Base-by-base conservation (phyloP, 208 protist species). In the Jaenimonas drosophilae region DNA sequence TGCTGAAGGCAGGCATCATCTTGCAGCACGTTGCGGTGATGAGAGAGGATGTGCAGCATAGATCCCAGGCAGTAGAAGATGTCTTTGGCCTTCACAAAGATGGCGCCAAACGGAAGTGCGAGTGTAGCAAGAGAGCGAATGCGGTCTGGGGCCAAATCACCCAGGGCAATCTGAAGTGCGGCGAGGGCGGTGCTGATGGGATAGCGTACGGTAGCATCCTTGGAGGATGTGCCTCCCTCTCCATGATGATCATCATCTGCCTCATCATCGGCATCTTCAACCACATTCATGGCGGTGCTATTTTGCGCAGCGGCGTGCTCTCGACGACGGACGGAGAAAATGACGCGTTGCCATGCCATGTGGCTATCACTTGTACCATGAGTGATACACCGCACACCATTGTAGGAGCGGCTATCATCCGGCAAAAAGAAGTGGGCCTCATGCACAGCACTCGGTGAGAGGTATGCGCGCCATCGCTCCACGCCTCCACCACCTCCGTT, bases 1-100 rank as follows among this genome's bases (percentile, higher is more conserved):
- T 11, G 12, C 63, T 93, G 80, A 57, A 88, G 47, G 42, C 74
- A 69, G 21, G 42, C 38, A 7, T 27, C 54, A 40, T 67, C 67
- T 31, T 93, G 85, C 41, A 93, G 61, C 7, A 81, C 55, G 54
- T 90, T 88, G 4, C 62, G 64, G 27, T 79, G 40, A 37, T 78
- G 64, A 24, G 66, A 65, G 12, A 87, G 59, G 2, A 77, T 23
- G 16, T 53, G 31, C 36, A 76, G 80, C 25, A 93, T 40, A 5
- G 66, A 66, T 32, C 73, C 39, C 25, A 59, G 27, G 37, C 62
- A 70, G 47, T 84, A 81, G 58, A 76, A 91, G 33, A 80, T 69
- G 48, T 92, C 17, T 6, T 58, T 34, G 5, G 63, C 69, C 7
- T 39, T 70, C 40, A 31, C 45, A 37, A 62, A 57, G 37, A 86